Evolutionary conservation across 2,329 filamentous ascomycete genomes (phyloP).

Genomic region (Nectriaceae sp.): DNA sequence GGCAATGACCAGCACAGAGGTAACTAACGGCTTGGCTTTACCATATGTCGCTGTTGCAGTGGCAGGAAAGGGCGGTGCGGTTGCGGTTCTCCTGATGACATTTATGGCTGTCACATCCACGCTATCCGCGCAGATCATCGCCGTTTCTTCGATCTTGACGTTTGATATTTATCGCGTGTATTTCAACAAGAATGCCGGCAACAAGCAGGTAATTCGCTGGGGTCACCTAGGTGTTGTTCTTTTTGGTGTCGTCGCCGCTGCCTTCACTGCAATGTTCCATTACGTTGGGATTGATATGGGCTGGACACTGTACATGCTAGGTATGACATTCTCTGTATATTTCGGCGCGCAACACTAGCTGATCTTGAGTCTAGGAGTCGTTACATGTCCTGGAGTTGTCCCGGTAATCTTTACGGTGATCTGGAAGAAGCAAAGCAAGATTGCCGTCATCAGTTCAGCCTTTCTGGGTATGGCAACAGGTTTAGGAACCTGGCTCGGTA

Average conservation of each 20-base stretch:
- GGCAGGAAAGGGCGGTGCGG: constrained; percentile 2
- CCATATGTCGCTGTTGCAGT: constrained; percentile 4
- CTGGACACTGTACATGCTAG: neutral
- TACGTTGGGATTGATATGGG: neutral
- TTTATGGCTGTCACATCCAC: constrained; percentile 6
- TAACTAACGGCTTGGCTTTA: constrained; percentile 2
- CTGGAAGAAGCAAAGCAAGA: neutral
- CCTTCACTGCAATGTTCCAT: neutral
- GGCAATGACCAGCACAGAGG: constrained; percentile 2
- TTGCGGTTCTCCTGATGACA: constrained; percentile 1
- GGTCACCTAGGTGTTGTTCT: neutral
- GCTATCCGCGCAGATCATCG: constrained; percentile 1
- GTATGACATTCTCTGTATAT: too few species aligned
- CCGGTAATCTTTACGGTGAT: neutral
- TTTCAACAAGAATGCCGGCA: neutral
- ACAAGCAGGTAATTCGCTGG: neutral
- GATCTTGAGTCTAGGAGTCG: neutral
- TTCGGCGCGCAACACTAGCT: too few species aligned
- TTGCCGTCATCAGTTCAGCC: neutral
- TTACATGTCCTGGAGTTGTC: neutral
- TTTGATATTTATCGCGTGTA: constrained; percentile 7
- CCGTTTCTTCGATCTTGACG: neutral
- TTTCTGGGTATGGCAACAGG: neutral
- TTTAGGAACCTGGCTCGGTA: neutral
- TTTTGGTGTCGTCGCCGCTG: neutral